Evolutionary conservation across 139 green algal species (phyloP).

Genomic region (Tetradesmus lagerheimii): DNA sequence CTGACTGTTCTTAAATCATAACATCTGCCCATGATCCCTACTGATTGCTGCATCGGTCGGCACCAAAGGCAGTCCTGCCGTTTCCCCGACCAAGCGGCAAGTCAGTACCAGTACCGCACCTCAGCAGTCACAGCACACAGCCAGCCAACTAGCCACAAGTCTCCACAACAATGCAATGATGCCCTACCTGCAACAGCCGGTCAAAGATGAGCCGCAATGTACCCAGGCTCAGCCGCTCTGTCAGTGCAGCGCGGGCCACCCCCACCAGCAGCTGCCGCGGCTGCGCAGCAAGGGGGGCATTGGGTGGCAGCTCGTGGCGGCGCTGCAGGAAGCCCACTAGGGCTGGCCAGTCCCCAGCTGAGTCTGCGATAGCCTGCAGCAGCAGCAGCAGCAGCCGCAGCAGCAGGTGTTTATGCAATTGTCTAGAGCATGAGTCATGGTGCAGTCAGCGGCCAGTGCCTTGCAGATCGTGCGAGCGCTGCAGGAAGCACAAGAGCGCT

Average conservation of each 20-base stretch:
- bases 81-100: neutral
- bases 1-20: too few relatives aligned
- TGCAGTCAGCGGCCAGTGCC: too few relatives aligned
- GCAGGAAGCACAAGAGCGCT: too few relatives aligned
- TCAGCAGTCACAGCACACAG: neutral
- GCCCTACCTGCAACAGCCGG: constrained; percentile 44
- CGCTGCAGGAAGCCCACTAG: constrained; percentile 58
- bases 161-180: neutral
- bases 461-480: too few relatives aligned
- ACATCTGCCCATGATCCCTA: too few relatives aligned
- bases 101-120: neutral
- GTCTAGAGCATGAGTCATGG: neutral
- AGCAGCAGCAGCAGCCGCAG: constrained; percentile 38
- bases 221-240: constrained; percentile 49
- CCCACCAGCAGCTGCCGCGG: constrained; percentile 53
- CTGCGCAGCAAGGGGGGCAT: neutral
- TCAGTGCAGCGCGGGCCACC: constrained; percentile 42
- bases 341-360: constrained; percentile 41
- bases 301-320: constrained; percentile 12
- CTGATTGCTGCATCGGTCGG: too few relatives aligned
- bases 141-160: neutral
- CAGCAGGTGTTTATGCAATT: neutral
- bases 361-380: constrained; percentile 41
- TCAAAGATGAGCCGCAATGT: constrained; percentile 50
- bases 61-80: too few relatives aligned